Evolutionary conservation across 1,284 basidiomycete species (phyloP), one percentile per base, ranked within the genome.

Genomic region (Wallemia hederae): DNA sequence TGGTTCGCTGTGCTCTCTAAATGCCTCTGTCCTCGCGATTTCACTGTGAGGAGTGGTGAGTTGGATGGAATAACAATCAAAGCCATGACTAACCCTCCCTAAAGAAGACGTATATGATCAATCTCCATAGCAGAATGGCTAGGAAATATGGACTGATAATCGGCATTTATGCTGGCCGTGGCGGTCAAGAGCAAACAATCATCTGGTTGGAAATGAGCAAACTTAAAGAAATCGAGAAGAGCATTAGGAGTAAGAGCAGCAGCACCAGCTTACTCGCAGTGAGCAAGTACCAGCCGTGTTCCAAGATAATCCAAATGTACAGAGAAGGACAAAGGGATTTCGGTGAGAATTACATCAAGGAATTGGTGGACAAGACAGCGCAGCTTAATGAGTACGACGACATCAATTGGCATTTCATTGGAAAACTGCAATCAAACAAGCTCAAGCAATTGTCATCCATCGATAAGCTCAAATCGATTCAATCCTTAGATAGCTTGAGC

Each of bases 101-200:
- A 75, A 99, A 98, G 77, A 98, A 98, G 66, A 98, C 82, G 72
- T 87, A 88, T 66, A 86, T 87, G 63, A 98, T 78, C 24, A 81
- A 75, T 62, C 82, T 75, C 85, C 85, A 69, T 29, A 70, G 67
- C 58, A 66, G 62, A 56, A 71, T 67, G 24, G 68, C 64, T 34
- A 72, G 58, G 62, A 72, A 71, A 63, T 71, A 73, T 14, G 68
- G 39, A n/a, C n/a, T 31, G 7, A 17, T 17, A 17, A 31, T 7
- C 29, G 29, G 7, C 29, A 31, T 31, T 31, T 31, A 17, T 31
- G 29, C 29, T 31, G 7, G 29, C 17, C 29, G 7, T 31, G 29
- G 29, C 17, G 29, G 17, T 31, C 17, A 17, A 31, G 29, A 17
- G 65, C 55, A 68, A 17, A 31, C n/a, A n/a, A n/a, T n/a, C n/a